phyloP scores from a whole-genome alignment of 176 grass and related monocot species.

The Cenchrus purpureus region DNA sequence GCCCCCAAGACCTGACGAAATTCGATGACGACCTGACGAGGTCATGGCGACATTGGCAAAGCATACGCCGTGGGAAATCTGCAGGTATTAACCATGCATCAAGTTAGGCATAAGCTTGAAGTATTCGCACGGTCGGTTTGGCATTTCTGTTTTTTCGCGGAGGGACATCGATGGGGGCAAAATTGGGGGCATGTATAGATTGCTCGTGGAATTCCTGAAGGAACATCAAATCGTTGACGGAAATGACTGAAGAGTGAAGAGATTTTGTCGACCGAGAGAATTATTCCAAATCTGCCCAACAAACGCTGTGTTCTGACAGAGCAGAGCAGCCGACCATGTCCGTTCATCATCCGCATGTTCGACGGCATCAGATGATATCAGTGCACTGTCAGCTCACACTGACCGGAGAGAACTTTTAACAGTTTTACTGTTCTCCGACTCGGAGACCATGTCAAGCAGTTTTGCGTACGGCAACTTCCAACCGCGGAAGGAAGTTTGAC shows the following conservation, averaged over 20 bases:
- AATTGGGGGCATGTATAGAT: no score
- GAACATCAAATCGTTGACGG: not conserved
- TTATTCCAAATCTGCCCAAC: constrained; percentile 46
- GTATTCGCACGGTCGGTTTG: not conserved
- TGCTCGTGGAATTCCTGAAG: not conserved
- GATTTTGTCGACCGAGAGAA: not conserved
- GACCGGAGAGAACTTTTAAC: not conserved
- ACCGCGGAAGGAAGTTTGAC: not conserved
- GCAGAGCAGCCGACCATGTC: not conserved
- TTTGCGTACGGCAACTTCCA: constrained; percentile 43
- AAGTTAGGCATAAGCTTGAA: not conserved
- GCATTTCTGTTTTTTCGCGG: not conserved
- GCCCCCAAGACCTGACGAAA: not conserved
- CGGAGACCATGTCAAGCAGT: constrained; percentile 12
- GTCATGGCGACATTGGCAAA: not conserved
- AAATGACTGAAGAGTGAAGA: not conserved
- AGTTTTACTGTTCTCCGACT: not conserved
- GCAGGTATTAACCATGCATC: not conserved
- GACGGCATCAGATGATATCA: not conserved
- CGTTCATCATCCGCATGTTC: not conserved
- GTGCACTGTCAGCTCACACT: not conserved
- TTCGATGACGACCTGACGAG: not conserved
- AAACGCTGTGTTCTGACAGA: constrained; percentile 29
- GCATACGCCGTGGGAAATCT: not conserved
- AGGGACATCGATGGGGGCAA: not conserved